Evolutionary conservation across 768 basidiomycete species (phyloP).

Genomic region (Lactarius indigo): DNA sequence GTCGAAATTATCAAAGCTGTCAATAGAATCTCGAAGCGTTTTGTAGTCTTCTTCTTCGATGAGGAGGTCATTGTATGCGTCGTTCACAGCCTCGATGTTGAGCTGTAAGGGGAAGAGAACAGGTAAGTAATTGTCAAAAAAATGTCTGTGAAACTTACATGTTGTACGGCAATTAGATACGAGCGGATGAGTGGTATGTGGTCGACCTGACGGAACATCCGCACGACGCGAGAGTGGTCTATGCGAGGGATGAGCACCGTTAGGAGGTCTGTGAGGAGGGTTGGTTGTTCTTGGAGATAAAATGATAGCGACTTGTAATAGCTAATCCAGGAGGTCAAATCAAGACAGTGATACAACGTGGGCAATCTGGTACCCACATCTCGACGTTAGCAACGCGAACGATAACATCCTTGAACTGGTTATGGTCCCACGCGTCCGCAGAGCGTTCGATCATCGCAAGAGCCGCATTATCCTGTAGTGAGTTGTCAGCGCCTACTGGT

Average conservation of each 20-base stretch:
- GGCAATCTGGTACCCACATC: slow-evolving; percentile 55
- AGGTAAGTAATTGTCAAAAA: background rate
- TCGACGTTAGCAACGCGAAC: slow-evolving; percentile 97
- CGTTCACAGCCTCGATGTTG: slow-evolving; percentile 96
- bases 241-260: slow-evolving; percentile 91
- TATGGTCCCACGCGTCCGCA: slow-evolving; percentile 99
- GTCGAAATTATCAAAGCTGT: slow-evolving; percentile 98
- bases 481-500: background rate
- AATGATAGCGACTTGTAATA: slow-evolving; percentile 95
- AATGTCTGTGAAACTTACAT: slow-evolving; percentile 45
- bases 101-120: slow-evolving; percentile 46
- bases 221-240: slow-evolving; percentile 92
- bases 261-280: slow-evolving; percentile 87
- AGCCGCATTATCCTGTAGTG: slow-evolving; percentile 83
- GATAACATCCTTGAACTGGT: slow-evolving; percentile 98
- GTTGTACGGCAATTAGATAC: slow-evolving; percentile 96
- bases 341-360: background rate
- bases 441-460: slow-evolving; percentile 98
- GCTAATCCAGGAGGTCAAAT: slow-evolving; percentile 37
- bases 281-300: slow-evolving; percentile 93
- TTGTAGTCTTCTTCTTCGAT: slow-evolving; percentile 99
- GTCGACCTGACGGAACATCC: slow-evolving; percentile 92
- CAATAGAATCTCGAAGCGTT: slow-evolving; percentile 94
- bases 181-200: slow-evolving; percentile 94
- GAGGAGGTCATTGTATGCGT: slow-evolving; percentile 95